A percentile compares a stretch with the other conserved stretches of the same genome.
phyloP scores from a whole-genome alignment of 805 yeast genomes.

The Sungouiella thailandica region DNA sequence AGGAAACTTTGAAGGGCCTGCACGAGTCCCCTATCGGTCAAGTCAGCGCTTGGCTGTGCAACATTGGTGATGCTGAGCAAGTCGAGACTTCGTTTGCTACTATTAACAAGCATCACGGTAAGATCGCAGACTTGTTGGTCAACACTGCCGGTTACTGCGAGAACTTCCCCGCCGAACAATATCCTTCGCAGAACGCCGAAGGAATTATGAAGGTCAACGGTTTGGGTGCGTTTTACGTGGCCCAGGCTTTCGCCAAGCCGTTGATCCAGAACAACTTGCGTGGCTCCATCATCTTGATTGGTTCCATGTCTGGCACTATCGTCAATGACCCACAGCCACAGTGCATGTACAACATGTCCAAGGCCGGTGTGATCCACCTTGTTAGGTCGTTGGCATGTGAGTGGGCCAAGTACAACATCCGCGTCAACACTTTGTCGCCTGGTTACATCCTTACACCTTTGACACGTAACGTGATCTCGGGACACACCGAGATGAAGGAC shows the following conservation, averaged over 20 bases:
- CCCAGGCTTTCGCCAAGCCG: conserved; percentile 70
- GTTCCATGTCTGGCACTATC: conserved; percentile 76
- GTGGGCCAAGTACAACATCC: conserved; percentile 72
- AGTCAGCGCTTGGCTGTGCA: conserved; percentile 66
- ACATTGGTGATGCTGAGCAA: conserved; percentile 58
- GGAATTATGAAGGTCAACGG: conserved; percentile 66
- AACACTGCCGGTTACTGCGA: conserved; percentile 87
- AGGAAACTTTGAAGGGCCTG: conserved; percentile 32
- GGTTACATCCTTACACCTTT: conserved; percentile 79
- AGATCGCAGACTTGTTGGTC: conserved; percentile 59
- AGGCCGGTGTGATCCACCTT: conserved; percentile 82
- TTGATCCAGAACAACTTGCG: conserved; percentile 50
- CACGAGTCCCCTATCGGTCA: conserved; percentile 29
- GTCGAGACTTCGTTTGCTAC: conserved; percentile 53
- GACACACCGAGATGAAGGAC: conserved; percentile 56
- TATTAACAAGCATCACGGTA: conserved; percentile 54
- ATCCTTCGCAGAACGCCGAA: conserved; percentile 68
- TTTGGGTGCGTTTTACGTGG: conserved; percentile 67
- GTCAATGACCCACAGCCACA: conserved; percentile 80
- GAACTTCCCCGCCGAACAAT: conserved; percentile 71
- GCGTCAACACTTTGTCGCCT: conserved; percentile 76
- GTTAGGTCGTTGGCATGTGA: conserved; percentile 72
- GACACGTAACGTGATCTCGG: conserved; percentile 64
- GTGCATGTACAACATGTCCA: conserved; percentile 77
- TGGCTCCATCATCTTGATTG: conserved; percentile 64